A percentile compares a stretch with the other conserved stretches of the same genome.
Evolutionary conservation across 2,329 filamentous ascomycete species (phyloP).

Genomic region (Nothopassalora personata): DNA sequence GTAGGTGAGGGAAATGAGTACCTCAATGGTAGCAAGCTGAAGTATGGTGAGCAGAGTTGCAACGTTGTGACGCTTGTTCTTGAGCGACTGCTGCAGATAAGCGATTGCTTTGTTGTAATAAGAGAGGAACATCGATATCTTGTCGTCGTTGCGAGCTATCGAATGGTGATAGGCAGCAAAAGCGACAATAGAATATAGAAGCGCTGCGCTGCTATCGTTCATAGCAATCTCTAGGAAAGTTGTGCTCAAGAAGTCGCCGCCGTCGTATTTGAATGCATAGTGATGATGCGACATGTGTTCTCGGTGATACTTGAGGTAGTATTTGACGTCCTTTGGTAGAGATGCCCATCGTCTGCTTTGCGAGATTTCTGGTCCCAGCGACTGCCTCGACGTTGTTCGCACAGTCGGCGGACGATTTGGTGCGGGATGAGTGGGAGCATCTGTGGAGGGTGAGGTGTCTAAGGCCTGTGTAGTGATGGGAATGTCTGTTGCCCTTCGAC

Average conservation of each 20-base stretch:
- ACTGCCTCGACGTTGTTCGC: constrained; percentile 20
- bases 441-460: constrained; percentile 49
- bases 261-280: constrained; percentile 70
- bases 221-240: constrained; percentile 68
- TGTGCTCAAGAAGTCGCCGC: constrained; percentile 65
- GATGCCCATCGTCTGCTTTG: constrained; percentile 27
- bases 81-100: constrained; percentile 65
- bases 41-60: constrained; percentile 80
- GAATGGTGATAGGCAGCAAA: constrained; percentile 86
- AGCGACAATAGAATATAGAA: constrained; percentile 80
- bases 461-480: constrained; percentile 37
- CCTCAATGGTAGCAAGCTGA: constrained; percentile 90
- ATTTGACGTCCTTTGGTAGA: constrained; percentile 60
- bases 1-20: constrained; percentile 38
- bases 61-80: constrained; percentile 64
- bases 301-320: constrained; percentile 72
- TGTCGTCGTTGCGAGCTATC: constrained; percentile 62
- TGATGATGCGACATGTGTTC: constrained; percentile 75
- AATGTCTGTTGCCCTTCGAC: constrained; percentile 35
- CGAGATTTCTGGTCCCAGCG: constrained; percentile 20
- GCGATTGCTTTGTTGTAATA: constrained; percentile 89
- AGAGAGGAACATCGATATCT: constrained; percentile 73
- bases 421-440: constrained; percentile 28
- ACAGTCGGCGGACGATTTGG: constrained; percentile 13
- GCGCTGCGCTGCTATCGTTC: constrained; percentile 60